These are phyloP conservation scores for Talaromyces pinophilus DNA, from an alignment of 2,329 filamentous ascomycete genomes.

Conservation along the genomic window DNA sequence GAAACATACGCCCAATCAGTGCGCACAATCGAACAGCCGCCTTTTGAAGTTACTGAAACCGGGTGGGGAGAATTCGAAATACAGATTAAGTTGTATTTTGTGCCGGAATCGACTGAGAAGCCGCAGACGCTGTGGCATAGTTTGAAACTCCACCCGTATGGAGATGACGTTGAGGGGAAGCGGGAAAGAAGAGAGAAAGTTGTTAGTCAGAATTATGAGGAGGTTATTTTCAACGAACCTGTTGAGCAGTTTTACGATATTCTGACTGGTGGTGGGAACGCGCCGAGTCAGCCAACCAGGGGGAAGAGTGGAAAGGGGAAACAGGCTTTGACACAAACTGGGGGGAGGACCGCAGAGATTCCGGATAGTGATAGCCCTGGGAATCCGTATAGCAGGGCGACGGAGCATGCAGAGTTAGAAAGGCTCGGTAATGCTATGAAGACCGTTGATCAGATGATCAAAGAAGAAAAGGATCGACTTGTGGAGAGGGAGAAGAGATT, in stretches of 20 bases:
- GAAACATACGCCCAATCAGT: constrained; percentile 93
- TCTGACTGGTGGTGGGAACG: constrained; percentile 69
- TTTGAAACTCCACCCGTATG: constrained; percentile 86
- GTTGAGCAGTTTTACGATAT: constrained; percentile 89
- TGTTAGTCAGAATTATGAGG: constrained; percentile 81
- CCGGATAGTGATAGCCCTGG: constrained; percentile 66
- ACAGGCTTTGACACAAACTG: constrained; percentile 48
- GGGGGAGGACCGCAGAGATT: constrained; percentile 71
- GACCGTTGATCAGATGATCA: constrained; percentile 62
- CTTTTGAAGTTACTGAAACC: constrained; percentile 84
- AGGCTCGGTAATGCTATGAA: constrained; percentile 64
- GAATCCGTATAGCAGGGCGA: constrained; percentile 72
- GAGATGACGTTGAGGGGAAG: constrained; percentile 71
- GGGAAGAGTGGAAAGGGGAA: constrained; percentile 60
- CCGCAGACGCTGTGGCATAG: constrained; percentile 94
- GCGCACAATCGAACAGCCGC: constrained; percentile 78
- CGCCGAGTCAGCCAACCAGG: constrained; percentile 47
- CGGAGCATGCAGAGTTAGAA: constrained; percentile 66
- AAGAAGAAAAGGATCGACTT: constrained; percentile 64
- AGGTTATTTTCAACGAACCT: constrained; percentile 96
- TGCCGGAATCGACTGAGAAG: constrained; percentile 84
- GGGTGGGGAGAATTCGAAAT: constrained; percentile 99
- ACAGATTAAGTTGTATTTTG: constrained; percentile 91
- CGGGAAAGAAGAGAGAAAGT: constrained; percentile 67
- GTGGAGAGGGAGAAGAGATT: constrained; percentile 62